Conservation (phyloP, 73 alveolate species). For the Blepharisma stoltei region DNA sequence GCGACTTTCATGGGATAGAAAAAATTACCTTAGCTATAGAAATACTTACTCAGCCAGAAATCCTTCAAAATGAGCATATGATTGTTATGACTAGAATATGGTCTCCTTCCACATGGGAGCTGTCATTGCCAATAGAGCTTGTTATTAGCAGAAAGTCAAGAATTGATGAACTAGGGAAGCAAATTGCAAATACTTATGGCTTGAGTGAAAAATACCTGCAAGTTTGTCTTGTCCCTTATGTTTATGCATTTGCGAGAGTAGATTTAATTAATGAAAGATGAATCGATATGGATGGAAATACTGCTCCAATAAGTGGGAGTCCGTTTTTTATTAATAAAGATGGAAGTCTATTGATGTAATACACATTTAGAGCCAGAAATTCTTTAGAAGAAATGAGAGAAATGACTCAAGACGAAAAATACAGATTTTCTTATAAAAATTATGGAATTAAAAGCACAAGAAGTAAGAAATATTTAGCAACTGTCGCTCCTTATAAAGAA, state of each 20-base stretch:
- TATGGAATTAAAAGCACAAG: background rate
- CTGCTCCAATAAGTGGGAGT: background rate
- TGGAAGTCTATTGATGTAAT: slow-evolving; percentile 9
- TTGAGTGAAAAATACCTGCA: background rate
- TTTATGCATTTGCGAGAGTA: background rate
- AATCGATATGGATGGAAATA: background rate
- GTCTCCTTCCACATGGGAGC: slow-evolving; percentile 3
- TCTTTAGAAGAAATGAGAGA: background rate
- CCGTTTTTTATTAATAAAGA: background rate
- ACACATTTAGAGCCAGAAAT: background rate
- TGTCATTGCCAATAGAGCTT: slow-evolving; percentile 14
- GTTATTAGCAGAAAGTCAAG: background rate
- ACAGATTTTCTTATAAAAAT: background rate
- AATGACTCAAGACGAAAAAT: slow-evolving; percentile 28
- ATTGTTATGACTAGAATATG: background rate
- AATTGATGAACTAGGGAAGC: background rate
- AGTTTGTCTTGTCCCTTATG: background rate
- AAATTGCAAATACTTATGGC: background rate
- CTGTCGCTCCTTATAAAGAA: background rate
- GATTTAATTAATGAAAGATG: background rate
- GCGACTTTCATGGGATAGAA: background rate
- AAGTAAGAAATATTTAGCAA: too few species aligned
- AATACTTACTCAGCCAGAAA: background rate
- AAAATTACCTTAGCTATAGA: background rate
- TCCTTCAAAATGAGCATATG: background rate